These are phyloP conservation scores for Fraxinus greggii DNA, from an alignment of 305 asterid species.

Conservation along the genomic window DNA sequence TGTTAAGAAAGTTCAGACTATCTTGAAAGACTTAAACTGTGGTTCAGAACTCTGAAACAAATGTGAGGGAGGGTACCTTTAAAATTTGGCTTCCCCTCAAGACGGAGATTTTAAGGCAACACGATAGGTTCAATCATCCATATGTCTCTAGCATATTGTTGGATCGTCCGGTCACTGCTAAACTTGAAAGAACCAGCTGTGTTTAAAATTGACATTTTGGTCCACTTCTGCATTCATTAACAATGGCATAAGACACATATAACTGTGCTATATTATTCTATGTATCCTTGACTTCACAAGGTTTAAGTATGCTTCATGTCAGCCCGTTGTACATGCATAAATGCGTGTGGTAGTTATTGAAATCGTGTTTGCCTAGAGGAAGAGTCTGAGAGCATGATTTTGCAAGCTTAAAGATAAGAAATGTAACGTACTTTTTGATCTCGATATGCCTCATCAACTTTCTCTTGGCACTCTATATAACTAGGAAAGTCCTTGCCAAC, in stretches of 20 bases:
- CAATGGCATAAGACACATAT: background rate
- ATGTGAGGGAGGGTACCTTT: constrained; percentile 9
- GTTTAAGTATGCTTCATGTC: background rate
- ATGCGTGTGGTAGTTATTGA: background rate
- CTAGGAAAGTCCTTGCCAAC: constrained; percentile 68
- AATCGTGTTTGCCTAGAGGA: background rate
- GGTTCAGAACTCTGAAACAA: background rate
- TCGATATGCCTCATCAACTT: constrained; percentile 59
- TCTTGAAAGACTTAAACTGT: constrained; percentile 9
- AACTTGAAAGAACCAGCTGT: constrained; percentile 68
- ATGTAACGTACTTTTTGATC: constrained; percentile 43
- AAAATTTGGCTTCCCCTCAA: constrained; percentile 18
- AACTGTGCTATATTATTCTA: background rate
- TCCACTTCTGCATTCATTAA: constrained; percentile 48
- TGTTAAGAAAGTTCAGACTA: background rate
- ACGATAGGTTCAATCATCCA: constrained; percentile 60
- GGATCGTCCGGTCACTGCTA: constrained; percentile 66
- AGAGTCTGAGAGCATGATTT: background rate
- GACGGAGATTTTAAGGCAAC: constrained; percentile 32
- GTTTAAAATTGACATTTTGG: constrained; percentile 63
- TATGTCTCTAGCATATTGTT: constrained; percentile 62
- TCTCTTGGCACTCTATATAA: constrained; percentile 63
- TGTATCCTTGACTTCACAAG: background rate
- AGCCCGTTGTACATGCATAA: background rate
- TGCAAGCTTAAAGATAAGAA: background rate